phyloP scores from a whole-genome alignment of 306 rosid species.

The Pueraria montana region DNA sequence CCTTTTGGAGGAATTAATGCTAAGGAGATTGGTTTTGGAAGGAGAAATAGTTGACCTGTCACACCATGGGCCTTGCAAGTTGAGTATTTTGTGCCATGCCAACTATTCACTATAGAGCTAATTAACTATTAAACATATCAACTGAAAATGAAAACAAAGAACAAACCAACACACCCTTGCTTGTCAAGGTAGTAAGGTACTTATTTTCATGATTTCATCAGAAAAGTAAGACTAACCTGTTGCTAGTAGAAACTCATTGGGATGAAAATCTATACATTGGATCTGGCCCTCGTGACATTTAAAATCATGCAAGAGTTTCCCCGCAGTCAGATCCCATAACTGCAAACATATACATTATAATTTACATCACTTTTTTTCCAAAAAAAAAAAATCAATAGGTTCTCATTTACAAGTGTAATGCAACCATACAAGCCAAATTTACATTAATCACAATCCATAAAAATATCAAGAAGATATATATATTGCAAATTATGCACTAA shows the following conservation, averaged over 20 bases:
- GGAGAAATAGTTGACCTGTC: not conserved
- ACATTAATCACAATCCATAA: slow-evolving; percentile 9
- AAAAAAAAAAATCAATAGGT: not conserved
- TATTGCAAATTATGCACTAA: slow-evolving; percentile 9
- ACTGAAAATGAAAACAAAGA: slow-evolving; percentile 17
- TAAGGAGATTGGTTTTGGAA: not conserved
- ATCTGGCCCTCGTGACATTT: slow-evolving; percentile 95
- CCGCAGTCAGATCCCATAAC: slow-evolving; percentile 99
- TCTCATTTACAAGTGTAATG: slow-evolving; percentile 26
- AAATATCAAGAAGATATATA: not conserved
- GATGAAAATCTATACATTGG: slow-evolving; percentile 98
- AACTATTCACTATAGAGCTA: too few species aligned
- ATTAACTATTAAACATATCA: not conserved
- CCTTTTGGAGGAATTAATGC: not conserved
- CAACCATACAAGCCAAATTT: slow-evolving; percentile 8
- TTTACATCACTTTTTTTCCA: slow-evolving; percentile 2
- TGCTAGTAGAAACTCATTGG: slow-evolving; percentile 94
- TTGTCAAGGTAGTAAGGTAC: slow-evolving; percentile 21
- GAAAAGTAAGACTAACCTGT: slow-evolving; percentile 75
- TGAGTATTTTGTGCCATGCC: not conserved
- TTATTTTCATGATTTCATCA: not conserved
- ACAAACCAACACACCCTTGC: not conserved
- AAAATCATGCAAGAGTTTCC: slow-evolving; percentile 94
- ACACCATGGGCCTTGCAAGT: not conserved
- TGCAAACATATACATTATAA: slow-evolving; percentile 50